phyloP scores from a whole-genome alignment of 129 eudicot genomes.

The Sambucus nigra region DNA sequence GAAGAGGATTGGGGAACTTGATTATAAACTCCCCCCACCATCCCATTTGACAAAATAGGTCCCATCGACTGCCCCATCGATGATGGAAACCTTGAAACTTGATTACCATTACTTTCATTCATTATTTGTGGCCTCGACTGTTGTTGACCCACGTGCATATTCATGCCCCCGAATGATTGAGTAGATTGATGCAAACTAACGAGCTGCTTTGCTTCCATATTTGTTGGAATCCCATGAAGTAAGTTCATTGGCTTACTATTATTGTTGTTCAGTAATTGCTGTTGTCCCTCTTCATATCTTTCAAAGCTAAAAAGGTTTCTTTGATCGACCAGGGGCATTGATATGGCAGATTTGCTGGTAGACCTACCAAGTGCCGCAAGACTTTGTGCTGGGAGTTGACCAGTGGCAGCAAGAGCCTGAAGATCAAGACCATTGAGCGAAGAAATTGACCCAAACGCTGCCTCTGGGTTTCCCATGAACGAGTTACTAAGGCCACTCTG shows the following conservation, averaged over 20 bases:
- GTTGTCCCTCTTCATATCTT: slow-evolving; percentile 48
- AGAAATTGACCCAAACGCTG: slow-evolving; percentile 22
- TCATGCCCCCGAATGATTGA: slow-evolving; percentile 28
- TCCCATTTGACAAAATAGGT: slow-evolving; percentile 14
- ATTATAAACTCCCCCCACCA: slow-evolving; percentile 24
- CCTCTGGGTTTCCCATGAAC: slow-evolving; percentile 50
- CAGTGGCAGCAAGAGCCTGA: slow-evolving; percentile 63
- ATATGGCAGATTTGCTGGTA: slow-evolving; percentile 32
- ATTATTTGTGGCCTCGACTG: slow-evolving; percentile 30
- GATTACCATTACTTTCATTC: slow-evolving; percentile 23
- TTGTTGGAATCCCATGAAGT: slow-evolving; percentile 91
- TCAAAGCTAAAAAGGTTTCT: slow-evolving; percentile 69
- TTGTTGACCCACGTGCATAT: slow-evolving; percentile 20
- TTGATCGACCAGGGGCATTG: slow-evolving; percentile 51
- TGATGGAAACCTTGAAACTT: slow-evolving; percentile 21
- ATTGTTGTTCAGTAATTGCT: slow-evolving; percentile 34
- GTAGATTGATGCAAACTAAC: slow-evolving; percentile 60
- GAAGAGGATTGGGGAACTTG: slow-evolving; percentile 49
- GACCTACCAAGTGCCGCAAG: slow-evolving; percentile 32
- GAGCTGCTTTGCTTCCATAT: slow-evolving; percentile 76
- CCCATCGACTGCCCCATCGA: slow-evolving; percentile 21
- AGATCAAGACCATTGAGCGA: slow-evolving; percentile 63
- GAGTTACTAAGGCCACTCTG: slow-evolving; percentile 42
- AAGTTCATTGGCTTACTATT: slow-evolving; percentile 49
- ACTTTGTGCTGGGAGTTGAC: slow-evolving; percentile 74